These are phyloP conservation scores for Sporothrix sp. DNA, from an alignment of 2,329 filamentous ascomycete genomes.

Conservation along the genomic window DNA sequence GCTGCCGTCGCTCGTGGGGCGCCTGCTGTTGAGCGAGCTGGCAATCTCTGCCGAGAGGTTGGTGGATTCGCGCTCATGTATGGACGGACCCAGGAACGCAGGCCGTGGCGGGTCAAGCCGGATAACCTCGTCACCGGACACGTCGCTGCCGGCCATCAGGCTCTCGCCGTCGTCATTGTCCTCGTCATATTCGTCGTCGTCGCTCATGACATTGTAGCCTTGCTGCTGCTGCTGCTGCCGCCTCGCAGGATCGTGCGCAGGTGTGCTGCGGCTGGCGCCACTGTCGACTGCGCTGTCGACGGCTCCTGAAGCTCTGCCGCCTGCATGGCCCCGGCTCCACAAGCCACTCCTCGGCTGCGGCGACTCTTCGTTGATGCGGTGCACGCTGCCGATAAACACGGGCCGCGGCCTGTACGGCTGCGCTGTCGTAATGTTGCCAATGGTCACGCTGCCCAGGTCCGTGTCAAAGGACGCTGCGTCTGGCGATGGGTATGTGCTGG, in stretches of 20 bases:
- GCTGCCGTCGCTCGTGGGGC: constrained; percentile 7
- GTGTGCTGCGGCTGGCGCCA: background rate
- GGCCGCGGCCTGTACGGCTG: constrained; percentile 17
- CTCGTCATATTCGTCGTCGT: background rate
- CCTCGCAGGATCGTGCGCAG: background rate
- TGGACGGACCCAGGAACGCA: constrained; percentile 1
- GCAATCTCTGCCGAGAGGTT: constrained; percentile 16
- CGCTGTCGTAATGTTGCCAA: constrained; percentile 15
- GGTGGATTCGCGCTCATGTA: background rate
- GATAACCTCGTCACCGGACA: constrained; percentile 4
- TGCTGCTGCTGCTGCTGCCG: background rate
- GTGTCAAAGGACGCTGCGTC: constrained; percentile 15
- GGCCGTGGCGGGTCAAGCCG: constrained; percentile 14
- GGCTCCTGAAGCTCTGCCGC: constrained; percentile 2
- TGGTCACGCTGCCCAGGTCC: constrained; percentile 16
- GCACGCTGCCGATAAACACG: constrained; percentile 16
- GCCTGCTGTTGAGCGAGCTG: constrained; percentile 11
- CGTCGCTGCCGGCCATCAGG: background rate
- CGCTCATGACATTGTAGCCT: background rate
- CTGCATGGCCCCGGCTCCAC: background rate
- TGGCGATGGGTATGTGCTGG: constrained; percentile 8
- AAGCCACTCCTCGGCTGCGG: constrained; percentile 1
- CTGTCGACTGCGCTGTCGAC: background rate
- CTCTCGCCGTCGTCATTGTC: constrained; percentile 2
- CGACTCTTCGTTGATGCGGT: constrained; percentile 14